Conservation (phyloP, 371 early-diverging fungal genomes). For the Saksenaea vasiformis region DNA sequence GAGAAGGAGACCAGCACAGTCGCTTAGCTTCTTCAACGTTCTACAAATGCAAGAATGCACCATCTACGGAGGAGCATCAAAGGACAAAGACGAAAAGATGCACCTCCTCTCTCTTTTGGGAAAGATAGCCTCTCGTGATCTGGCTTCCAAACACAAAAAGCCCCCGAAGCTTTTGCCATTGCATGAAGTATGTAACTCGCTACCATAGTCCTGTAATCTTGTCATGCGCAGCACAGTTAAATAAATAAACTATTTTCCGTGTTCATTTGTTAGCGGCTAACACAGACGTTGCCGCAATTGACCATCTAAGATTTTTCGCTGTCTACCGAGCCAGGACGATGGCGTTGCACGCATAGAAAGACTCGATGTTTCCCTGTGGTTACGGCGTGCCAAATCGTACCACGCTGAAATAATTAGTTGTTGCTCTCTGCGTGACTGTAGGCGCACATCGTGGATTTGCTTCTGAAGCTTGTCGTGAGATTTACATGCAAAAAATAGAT, state of each 20-base stretch:
- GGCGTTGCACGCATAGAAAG: conserved; percentile 57
- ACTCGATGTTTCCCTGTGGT: conserved; percentile 55
- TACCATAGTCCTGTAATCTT: no score
- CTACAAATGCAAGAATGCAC: no score
- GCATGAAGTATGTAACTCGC: no score
- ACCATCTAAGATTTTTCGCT: conserved; percentile 62
- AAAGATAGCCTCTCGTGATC: no score
- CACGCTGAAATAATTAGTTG: conserved; percentile 76
- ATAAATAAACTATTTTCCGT: not conserved
- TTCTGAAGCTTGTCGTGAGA: conserved; percentile 51
- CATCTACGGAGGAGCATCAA: no score
- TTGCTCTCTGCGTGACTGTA: conserved; percentile 69
- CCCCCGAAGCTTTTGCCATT: no score
- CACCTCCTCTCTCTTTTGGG: no score
- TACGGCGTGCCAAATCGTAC: conserved; percentile 66
- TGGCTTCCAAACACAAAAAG: no score
- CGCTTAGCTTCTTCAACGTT: no score
- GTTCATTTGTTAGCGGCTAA: conserved; percentile 9
- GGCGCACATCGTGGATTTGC: conserved; percentile 66
- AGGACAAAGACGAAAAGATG: no score
- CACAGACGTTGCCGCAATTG: conserved; percentile 59
- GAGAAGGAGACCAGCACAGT: no score
- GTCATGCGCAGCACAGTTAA: no score
- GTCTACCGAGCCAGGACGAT: conserved; percentile 77
- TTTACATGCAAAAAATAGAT: not conserved